Percentiles rank a stretch among this genome's conserved stretches.
Evolutionary conservation across 768 basidiomycete genomes (phyloP).

Genomic region (Stropharia rugosoannulata): DNA sequence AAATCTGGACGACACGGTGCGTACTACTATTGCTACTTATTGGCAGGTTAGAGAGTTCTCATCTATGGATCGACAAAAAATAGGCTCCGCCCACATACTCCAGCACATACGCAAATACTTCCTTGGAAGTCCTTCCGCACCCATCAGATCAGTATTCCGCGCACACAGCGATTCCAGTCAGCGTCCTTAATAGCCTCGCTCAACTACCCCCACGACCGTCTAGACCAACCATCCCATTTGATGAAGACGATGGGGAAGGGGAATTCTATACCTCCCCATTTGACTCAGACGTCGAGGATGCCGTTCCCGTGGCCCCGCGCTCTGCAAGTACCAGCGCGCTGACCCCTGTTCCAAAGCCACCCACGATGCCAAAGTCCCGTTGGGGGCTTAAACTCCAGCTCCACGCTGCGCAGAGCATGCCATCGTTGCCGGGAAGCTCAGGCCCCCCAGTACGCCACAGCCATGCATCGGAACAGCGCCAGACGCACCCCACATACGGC

Average conservation of each 20-base stretch:
- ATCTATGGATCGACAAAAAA: neutral
- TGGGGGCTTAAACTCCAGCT: slow-evolving; percentile 22
- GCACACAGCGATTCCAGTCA: neutral
- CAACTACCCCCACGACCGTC: neutral
- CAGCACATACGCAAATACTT: slow-evolving; percentile 1
- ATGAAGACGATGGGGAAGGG: slow-evolving; percentile 16
- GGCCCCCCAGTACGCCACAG: neutral
- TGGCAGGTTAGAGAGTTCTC: neutral
- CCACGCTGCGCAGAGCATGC: slow-evolving; percentile 12
- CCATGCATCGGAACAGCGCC: neutral
- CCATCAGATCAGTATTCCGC: slow-evolving; percentile 8
- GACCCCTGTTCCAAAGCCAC: slow-evolving; percentile 2
- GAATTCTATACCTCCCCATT: slow-evolving; percentile 19
- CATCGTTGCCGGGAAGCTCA: neutral
- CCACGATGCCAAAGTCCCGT: slow-evolving; percentile 18
- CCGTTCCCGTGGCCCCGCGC: slow-evolving; percentile 2
- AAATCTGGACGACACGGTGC: slow-evolving; percentile 9
- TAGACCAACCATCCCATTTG: neutral
- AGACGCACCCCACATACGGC: neutral
- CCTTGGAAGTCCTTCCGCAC: slow-evolving; percentile 11
- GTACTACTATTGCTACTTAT: neutral
- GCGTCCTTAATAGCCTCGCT: neutral
- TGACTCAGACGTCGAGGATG: slow-evolving; percentile 13
- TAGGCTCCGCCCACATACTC: slow-evolving; percentile 3
- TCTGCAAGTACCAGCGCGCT: slow-evolving; percentile 5